These are phyloP conservation scores for Starmerella powellii DNA, from an alignment of 805 yeast genomes.

Conservation along the genomic window DNA sequence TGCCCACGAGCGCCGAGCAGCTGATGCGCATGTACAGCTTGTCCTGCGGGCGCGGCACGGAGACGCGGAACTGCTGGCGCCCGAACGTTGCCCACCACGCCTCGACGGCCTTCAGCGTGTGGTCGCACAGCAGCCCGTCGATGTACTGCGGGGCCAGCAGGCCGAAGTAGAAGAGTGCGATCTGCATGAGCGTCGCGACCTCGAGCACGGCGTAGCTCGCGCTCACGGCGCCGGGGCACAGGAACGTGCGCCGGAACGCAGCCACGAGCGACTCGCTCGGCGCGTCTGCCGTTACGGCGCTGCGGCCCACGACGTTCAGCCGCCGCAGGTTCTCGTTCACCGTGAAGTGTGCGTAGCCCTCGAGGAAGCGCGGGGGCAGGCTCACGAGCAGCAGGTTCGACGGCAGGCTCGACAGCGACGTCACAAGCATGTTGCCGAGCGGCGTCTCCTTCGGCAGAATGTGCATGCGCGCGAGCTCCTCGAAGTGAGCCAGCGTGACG, in stretches of 20 bases:
- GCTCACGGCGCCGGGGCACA: slow-evolving; percentile 39
- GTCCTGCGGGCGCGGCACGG: slow-evolving; percentile 17
- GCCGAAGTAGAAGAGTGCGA: slow-evolving; percentile 64
- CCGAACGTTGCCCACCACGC: slow-evolving; percentile 81
- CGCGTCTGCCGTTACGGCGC: slow-evolving; percentile 50
- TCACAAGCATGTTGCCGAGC: slow-evolving; percentile 56
- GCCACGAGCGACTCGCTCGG: slow-evolving; percentile 71
- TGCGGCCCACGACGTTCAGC: slow-evolving; percentile 73
- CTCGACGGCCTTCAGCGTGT: slow-evolving; percentile 57
- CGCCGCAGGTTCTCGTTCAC: slow-evolving; percentile 68
- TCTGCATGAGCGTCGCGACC: slow-evolving; percentile 61
- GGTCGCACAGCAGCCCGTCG: slow-evolving; percentile 75
- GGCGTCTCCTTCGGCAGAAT: slow-evolving; percentile 56
- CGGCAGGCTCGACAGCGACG: slow-evolving; percentile 72
- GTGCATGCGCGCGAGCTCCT: slow-evolving; percentile 52
- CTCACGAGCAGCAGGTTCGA: slow-evolving; percentile 61
- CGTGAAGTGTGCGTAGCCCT: slow-evolving; percentile 37
- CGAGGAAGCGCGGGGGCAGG: slow-evolving; percentile 43
- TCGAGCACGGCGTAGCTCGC: slow-evolving; percentile 59
- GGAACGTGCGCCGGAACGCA: slow-evolving; percentile 66
- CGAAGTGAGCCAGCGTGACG: slow-evolving; percentile 46
- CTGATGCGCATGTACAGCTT: slow-evolving; percentile 30
- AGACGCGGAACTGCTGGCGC: slow-evolving; percentile 22
- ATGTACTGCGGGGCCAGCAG: slow-evolving; percentile 54
- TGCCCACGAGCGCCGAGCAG: slow-evolving; percentile 69